These are phyloP conservation scores for Sonneratia caseolaris DNA, from an alignment of 345 rosid genomes.

Conservation along the genomic window DNA sequence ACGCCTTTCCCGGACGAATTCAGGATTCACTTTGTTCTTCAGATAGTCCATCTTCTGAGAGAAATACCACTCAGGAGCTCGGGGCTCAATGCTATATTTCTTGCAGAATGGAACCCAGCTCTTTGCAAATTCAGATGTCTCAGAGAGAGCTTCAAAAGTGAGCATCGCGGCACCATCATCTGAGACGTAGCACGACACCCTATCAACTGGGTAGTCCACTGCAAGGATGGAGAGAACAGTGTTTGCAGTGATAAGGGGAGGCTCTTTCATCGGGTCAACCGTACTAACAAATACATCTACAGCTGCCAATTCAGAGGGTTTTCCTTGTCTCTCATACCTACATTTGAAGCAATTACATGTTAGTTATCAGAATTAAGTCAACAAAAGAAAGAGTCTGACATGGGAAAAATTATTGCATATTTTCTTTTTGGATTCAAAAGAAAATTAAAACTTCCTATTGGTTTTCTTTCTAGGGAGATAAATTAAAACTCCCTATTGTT, in stretches of 20 bases:
- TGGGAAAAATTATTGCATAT: neutral
- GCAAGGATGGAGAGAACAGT: slow-evolving; percentile 96
- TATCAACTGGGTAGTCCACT: slow-evolving; percentile 93
- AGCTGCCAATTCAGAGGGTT: slow-evolving; percentile 70
- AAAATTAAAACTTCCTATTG: too few species aligned
- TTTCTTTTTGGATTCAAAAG: too few species aligned
- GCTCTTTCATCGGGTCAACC: slow-evolving; percentile 97
- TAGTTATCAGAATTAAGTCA: neutral
- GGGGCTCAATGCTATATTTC: slow-evolving; percentile 79
- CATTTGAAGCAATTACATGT: neutral
- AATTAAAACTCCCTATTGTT: too few species aligned
- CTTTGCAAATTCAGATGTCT: slow-evolving; percentile 93
- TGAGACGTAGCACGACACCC: slow-evolving; percentile 91
- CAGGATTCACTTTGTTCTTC: slow-evolving; percentile 87
- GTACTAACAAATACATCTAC: slow-evolving; percentile 90
- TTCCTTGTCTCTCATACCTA: slow-evolving; percentile 98
- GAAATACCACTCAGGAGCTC: slow-evolving; percentile 99
- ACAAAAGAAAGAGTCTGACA: neutral
- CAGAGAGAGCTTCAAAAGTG: slow-evolving; percentile 96
- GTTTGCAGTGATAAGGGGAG: slow-evolving; percentile 96
- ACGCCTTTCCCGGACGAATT: slow-evolving; percentile 93
- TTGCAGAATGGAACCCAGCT: slow-evolving; percentile 99
- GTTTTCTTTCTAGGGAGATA: too few species aligned
- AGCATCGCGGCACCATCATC: slow-evolving; percentile 99
- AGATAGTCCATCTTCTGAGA: slow-evolving; percentile 89